phyloP scores from a whole-genome alignment of 2,329 filamentous ascomycete species.

The Curvularia verruculosa region DNA sequence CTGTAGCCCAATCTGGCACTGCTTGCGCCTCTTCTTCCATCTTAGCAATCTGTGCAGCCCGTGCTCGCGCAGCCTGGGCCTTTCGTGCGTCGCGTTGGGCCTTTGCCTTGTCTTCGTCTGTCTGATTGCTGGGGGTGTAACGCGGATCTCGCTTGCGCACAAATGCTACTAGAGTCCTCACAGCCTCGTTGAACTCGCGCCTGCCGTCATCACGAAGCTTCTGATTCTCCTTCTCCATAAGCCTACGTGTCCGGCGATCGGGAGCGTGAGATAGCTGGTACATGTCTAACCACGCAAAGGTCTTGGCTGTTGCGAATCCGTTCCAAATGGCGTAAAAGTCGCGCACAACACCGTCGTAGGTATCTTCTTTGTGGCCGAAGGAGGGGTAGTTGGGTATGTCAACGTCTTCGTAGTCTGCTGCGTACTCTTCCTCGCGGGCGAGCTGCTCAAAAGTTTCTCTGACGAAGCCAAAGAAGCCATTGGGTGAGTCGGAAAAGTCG shows the following conservation, averaged over 20 bases:
- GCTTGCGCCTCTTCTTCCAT: constrained; percentile 67
- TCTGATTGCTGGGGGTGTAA: constrained; percentile 76
- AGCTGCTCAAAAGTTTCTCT: constrained; percentile 79
- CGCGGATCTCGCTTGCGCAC: constrained; percentile 90
- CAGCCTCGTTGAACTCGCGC: constrained; percentile 90
- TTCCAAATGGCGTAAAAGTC: constrained; percentile 83
- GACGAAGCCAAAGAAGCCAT: constrained; percentile 84
- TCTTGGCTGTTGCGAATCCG: constrained; percentile 81
- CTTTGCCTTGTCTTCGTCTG: constrained; percentile 80
- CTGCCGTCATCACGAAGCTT: constrained; percentile 80
- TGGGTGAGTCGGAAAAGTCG: constrained; percentile 78
- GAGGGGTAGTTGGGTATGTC: constrained; percentile 73
- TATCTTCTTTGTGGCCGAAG: constrained; percentile 79
- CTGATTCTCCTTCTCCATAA: constrained; percentile 96
- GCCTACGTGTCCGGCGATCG: constrained; percentile 77
- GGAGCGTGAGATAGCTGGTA: constrained; percentile 85
- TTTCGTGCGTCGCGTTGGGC: constrained; percentile 76
- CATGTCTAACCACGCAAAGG: constrained; percentile 86
- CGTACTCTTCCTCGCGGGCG: constrained; percentile 77
- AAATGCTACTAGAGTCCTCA: constrained; percentile 84
- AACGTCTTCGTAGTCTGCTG: constrained; percentile 70
- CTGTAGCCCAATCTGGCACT: constrained; percentile 77
- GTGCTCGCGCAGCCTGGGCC: constrained; percentile 81
- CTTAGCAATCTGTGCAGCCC: constrained; percentile 80
- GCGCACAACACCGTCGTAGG: constrained; percentile 76